These are phyloP conservation scores for Fragosphaeria purpurea DNA, from an alignment of 2,329 filamentous ascomycete genomes.

Conservation along the genomic window DNA sequence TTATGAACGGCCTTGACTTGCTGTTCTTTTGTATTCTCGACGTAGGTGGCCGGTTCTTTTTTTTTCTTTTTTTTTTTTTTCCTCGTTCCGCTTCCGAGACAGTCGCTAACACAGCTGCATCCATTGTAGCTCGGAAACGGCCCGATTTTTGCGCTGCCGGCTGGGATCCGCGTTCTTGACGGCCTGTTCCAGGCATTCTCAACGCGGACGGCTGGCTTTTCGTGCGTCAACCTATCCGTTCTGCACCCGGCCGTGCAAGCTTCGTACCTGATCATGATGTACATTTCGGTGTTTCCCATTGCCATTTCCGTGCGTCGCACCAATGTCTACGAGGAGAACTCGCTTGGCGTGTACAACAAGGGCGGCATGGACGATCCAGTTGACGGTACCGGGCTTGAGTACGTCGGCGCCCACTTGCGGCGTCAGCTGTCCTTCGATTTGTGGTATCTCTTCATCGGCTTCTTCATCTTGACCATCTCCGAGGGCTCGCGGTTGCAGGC, in stretches of 20 bases:
- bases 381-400: conserved; percentile 57
- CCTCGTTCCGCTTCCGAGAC: too few species aligned
- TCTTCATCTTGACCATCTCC: conserved; percentile 85
- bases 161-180: conserved; percentile 68
- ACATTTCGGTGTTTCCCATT: conserved; percentile 93
- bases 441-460: conserved; percentile 91
- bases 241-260: conserved; percentile 89
- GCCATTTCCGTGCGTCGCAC: conserved; percentile 89
- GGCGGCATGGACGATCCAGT: conserved; percentile 36
- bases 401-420: conserved; percentile 84
- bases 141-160: conserved; percentile 56
- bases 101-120: not conserved
- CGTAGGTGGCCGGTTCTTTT: conserved; percentile 37
- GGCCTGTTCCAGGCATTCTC: conserved; percentile 85
- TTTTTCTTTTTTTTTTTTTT: not conserved
- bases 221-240: conserved; percentile 64
- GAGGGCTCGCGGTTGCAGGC: conserved; percentile 64
- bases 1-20: conserved; percentile 75
- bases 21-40: conserved; percentile 90
- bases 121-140: conserved; percentile 54
- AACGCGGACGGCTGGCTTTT: conserved; percentile 84
- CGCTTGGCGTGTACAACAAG: conserved; percentile 61
- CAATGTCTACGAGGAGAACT: conserved; percentile 93
- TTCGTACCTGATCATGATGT: conserved; percentile 98
- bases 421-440: conserved; percentile 92